Conservation (phyloP, 176 grass and related monocot species). For the Musa acuminata region DNA sequence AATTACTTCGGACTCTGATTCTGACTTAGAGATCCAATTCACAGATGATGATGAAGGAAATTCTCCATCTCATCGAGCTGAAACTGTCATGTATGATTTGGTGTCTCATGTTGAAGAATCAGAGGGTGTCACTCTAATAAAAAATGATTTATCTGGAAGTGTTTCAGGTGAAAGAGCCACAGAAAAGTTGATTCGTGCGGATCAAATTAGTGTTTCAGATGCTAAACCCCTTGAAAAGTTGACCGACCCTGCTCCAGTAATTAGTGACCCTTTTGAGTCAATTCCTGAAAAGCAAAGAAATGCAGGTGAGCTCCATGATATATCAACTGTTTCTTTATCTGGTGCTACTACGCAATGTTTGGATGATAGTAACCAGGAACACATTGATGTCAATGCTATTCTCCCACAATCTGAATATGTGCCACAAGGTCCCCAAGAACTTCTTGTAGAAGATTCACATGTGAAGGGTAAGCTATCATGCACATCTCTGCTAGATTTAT, state of each 20-base stretch:
- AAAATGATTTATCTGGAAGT: neutral
- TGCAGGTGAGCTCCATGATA: neutral
- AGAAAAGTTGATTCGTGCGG: conserved; percentile 5
- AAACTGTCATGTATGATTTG: conserved; percentile 14
- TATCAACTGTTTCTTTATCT: conserved; percentile 13
- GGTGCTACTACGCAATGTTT: conserved; percentile 8
- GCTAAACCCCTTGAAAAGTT: conserved; percentile 19
- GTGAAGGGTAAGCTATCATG: conserved; percentile 26
- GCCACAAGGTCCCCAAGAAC: conserved; percentile 8
- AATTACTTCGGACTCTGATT: conserved; percentile 51
- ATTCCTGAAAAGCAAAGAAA: conserved; percentile 18
- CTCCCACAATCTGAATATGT: conserved; percentile 14
- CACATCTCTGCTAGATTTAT: neutral
- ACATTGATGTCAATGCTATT: conserved; percentile 15
- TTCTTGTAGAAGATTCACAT: conserved; percentile 23
- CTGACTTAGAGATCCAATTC: conserved; percentile 31
- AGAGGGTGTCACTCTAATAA: neutral
- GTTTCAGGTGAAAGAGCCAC: conserved; percentile 10
- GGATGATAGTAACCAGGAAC: conserved; percentile 17
- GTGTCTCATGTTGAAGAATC: neutral
- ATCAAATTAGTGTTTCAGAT: neutral
- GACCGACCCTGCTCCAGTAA: conserved; percentile 6
- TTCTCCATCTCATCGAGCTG: conserved; percentile 17
- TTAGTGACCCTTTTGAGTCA: conserved; percentile 29
- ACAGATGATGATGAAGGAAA: conserved; percentile 34